A percentile compares a stretch with the other conserved stretches of the same genome.
Conservation (phyloP, 495 filamentous ascomycete species). For the Gamarada debralockiae region DNA sequence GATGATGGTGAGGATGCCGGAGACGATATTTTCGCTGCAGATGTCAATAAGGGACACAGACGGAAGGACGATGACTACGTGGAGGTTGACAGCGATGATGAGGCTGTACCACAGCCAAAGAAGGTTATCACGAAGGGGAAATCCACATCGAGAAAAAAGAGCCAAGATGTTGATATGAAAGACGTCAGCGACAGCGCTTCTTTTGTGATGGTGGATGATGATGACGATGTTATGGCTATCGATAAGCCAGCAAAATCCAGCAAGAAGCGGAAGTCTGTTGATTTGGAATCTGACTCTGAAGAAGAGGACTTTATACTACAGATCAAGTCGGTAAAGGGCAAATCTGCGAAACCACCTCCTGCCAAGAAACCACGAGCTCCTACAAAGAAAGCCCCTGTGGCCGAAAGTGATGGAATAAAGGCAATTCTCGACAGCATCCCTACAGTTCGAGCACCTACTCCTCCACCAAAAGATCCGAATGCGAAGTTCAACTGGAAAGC, state of each 20-base stretch:
- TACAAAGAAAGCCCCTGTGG: slow-evolving; percentile 56
- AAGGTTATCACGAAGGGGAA: slow-evolving; percentile 21
- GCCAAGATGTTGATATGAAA: slow-evolving; percentile 47
- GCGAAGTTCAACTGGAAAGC: slow-evolving; percentile 70
- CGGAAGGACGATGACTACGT: slow-evolving; percentile 66
- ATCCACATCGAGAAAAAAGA: slow-evolving; percentile 31
- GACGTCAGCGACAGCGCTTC: slow-evolving; percentile 22
- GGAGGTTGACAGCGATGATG: slow-evolving; percentile 57
- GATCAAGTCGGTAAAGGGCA: slow-evolving; percentile 35
- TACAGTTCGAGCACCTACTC: slow-evolving; percentile 73
- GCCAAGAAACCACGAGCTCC: slow-evolving; percentile 57
- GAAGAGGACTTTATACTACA: slow-evolving; percentile 30
- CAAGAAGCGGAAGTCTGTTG: slow-evolving; percentile 32
- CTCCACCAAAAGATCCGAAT: slow-evolving; percentile 59
- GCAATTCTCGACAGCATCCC: slow-evolving; percentile 87
- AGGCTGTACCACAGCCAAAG: slow-evolving; percentile 47
- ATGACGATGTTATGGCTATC: slow-evolving; percentile 16
- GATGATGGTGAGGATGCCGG: slow-evolving; percentile 62
- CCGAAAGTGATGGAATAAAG: slow-evolving; percentile 64
- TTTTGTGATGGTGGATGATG: slow-evolving; percentile 29
- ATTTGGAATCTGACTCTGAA: slow-evolving; percentile 41
- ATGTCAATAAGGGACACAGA: slow-evolving; percentile 52
- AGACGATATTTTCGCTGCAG: slow-evolving; percentile 70
- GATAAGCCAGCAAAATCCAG: slow-evolving; percentile 19
- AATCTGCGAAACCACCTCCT: slow-evolving; percentile 53